Conservation (phyloP, 331 rosid species). For the Acacia concinna region DNA sequence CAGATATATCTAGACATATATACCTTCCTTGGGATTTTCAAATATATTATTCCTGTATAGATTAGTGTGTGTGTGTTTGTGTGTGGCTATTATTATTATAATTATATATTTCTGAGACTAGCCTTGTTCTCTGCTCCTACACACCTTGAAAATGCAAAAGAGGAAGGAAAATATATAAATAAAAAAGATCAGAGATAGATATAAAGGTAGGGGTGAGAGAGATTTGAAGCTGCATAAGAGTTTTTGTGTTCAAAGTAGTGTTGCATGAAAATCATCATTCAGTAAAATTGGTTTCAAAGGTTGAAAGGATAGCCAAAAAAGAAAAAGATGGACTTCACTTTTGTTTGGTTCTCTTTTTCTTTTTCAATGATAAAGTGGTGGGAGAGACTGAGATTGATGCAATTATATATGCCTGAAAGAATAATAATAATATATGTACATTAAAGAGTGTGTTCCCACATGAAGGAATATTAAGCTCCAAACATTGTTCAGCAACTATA, state of each 20-base stretch:
- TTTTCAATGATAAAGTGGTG: conserved; percentile 58
- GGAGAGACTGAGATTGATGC: conserved; percentile 41
- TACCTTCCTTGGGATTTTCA: conserved; percentile 79
- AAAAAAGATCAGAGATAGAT: background rate
- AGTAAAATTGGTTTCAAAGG: conserved; percentile 52
- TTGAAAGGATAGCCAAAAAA: conserved; percentile 57
- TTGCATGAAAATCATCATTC: conserved; percentile 70
- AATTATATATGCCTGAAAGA: conserved; percentile 45
- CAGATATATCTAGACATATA: conserved; percentile 51
- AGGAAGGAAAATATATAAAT: background rate
- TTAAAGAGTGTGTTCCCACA: conserved; percentile 45
- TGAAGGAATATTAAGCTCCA: conserved; percentile 35
- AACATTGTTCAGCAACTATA: background rate
- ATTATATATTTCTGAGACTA: conserved; percentile 31
- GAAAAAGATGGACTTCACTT: conserved; percentile 63
- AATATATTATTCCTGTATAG: conserved; percentile 51
- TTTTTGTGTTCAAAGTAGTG: conserved; percentile 39
- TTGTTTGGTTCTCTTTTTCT: conserved; percentile 39
- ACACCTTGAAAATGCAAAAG: conserved; percentile 55
- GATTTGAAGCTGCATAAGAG: conserved; percentile 27
- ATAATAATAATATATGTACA: conserved; percentile 14
- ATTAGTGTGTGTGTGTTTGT: conserved; percentile 30
- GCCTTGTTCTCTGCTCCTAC: conserved; percentile 43
- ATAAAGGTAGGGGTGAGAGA: conserved; percentile 15
- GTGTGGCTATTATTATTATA: background rate